These are phyloP conservation scores for Secale cereale DNA, from an alignment of 176 grass and related monocot genomes.

Conservation along the genomic window DNA sequence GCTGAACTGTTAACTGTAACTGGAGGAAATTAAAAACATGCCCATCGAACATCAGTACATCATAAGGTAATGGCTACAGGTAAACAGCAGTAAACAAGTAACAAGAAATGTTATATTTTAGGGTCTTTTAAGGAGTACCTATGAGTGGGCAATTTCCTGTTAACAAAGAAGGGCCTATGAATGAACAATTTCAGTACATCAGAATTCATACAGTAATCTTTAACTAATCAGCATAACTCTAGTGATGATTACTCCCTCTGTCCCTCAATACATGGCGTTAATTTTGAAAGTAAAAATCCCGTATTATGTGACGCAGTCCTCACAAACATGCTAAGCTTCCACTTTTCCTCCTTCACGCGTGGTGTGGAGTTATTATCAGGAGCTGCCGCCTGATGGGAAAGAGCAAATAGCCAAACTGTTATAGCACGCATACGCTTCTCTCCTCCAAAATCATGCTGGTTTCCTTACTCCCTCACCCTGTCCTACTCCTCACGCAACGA, in stretches of 20 bases:
- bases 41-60: not conserved
- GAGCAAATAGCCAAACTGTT: no score
- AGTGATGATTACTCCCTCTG: not conserved
- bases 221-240: constrained; percentile 9
- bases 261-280: no score
- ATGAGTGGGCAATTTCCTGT: not conserved
- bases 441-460: no score
- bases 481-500: no score
- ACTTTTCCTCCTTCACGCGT: no score
- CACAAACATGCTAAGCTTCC: no score
- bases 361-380: no score
- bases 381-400: no score
- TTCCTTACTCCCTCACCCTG: no score
- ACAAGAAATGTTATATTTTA: not conserved
- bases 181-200: not conserved
- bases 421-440: no score
- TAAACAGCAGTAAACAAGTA: not conserved
- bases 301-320: no score
- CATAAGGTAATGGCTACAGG: not conserved
- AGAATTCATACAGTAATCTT: not conserved
- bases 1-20: not conserved
- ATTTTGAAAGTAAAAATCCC: no score
- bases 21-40: not conserved
- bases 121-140: not conserved
- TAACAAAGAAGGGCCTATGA: not conserved